Evolutionary conservation across 345 rosid genomes (phyloP).

Genomic region (Limnanthes douglasii): DNA sequence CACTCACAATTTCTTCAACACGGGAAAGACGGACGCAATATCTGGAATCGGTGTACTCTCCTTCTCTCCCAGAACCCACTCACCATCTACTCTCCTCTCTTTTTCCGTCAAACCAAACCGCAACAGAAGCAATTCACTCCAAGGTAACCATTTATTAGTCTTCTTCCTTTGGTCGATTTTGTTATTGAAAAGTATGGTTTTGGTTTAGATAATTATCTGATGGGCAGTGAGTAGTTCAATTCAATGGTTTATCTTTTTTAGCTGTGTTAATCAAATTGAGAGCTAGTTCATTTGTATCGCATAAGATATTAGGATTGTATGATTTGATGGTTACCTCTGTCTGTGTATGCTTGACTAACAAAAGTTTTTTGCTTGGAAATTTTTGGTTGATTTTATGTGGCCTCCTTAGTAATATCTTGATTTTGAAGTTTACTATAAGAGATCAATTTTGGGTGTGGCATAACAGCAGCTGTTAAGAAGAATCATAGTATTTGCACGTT

Average conservation of each 20-base stretch:
- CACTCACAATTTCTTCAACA: too few species aligned
- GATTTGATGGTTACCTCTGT: background rate
- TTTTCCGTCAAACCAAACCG: conserved; percentile 22
- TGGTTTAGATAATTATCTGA: background rate
- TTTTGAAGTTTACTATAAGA: conserved; percentile 12
- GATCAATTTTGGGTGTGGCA: too few species aligned
- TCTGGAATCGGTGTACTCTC: conserved; percentile 19
- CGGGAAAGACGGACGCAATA: too few species aligned
- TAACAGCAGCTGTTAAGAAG: too few species aligned
- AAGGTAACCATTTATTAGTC: conserved; percentile 21
- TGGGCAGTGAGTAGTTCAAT: conserved; percentile 1
- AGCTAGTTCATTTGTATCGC: background rate
- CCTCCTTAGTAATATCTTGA: too few species aligned
- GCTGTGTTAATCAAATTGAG: too few species aligned
- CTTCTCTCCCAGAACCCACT: conserved; percentile 19
- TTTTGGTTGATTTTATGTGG: too few species aligned
- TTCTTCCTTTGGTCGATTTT: background rate
- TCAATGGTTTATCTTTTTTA: background rate
- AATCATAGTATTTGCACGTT: too few species aligned
- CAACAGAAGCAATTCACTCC: conserved; percentile 18
- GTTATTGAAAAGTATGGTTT: background rate
- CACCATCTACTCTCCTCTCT: conserved; percentile 11
- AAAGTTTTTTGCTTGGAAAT: too few species aligned
- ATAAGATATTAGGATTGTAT: background rate
- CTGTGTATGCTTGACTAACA: too few species aligned